Base-by-base conservation (phyloP, 768 basidiomycete species). In the Flagelloscypha sp. region DNA sequence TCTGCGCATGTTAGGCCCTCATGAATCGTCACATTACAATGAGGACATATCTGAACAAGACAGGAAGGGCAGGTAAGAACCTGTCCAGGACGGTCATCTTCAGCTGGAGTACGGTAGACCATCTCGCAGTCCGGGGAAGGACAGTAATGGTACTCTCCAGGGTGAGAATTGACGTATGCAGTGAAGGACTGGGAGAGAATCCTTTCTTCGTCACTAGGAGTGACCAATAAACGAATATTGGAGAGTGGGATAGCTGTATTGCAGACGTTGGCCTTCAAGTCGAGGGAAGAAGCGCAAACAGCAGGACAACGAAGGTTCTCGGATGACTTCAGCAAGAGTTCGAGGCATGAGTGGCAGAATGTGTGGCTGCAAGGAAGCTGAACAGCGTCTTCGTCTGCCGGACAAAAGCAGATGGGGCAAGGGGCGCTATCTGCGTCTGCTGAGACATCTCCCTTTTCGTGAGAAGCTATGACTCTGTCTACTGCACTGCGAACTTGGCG, bases 51-150 rank as follows among this genome's bases (percentile, higher is more conserved):
- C n/a, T 74, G 68, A 5, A 66, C 48, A 12, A 83, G 66, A 48
- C 84, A 87, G 2, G 76, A 74, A 1, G 81, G 82, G 35, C 84
- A 87, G 35, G 77, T 78, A 23, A 86, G 52, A 7, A 71, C 59
- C 5, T 68, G 62, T 15, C 70, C 71, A n/a, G n/a, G n/a, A n/a
- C n/a, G n/a, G n/a, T n/a, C n/a, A n/a, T n/a, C n/a, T 8, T 52
- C 54, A 1, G 68, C 58, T 0, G 66, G 69, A 2, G 66, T 49
- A 18, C 83, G 76, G 50, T 88, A 89, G 6, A 86, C 65, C 46
- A 85, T 79, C 0, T 63, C 61, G 46, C 86, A 89, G 50, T 88
- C 82, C 0, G 86, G 79, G 0, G 84, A 79, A 0, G 86, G 85
- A 55, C 86, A 89, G 46, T 75, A 79, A 40, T 73, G 67, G 45